Percentiles rank a stretch among this genome's conserved stretches.
These are phyloP conservation scores for Udeniomyces megalosporus DNA, from an alignment of 768 basidiomycete species.

Conservation along the genomic window DNA sequence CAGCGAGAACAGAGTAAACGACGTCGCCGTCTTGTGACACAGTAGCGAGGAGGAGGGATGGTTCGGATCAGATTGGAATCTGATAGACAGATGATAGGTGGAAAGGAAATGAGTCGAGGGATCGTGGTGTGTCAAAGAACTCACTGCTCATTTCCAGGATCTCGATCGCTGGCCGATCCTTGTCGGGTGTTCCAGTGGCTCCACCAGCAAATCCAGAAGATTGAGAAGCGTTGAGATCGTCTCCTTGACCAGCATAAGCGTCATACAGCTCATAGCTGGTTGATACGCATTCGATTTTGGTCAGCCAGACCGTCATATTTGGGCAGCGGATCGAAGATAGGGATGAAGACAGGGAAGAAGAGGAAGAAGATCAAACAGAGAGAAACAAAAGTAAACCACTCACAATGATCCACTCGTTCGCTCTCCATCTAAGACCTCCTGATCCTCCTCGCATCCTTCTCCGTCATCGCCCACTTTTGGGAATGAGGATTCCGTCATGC, in stretches of 20 bases:
- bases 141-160: slow-evolving; percentile 10
- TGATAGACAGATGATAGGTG: too few species aligned
- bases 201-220: neutral
- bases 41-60: too few species aligned
- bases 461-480: too few species aligned
- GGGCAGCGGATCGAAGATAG: neutral
- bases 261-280: slow-evolving; percentile 8
- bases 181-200: neutral
- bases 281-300: neutral
- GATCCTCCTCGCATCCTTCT: too few species aligned
- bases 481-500: too few species aligned
- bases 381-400: too few species aligned
- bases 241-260: neutral
- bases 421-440: too few species aligned
- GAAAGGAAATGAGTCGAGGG: too few species aligned
- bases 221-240: neutral
- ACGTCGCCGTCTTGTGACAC: slow-evolving; percentile 3
- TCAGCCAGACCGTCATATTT: neutral
- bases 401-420: too few species aligned
- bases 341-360: neutral
- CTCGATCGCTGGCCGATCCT: slow-evolving; percentile 3
- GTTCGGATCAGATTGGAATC: too few species aligned
- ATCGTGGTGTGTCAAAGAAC: too few species aligned
- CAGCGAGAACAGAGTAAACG: slow-evolving; percentile 12
- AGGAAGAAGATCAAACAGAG: neutral